These are phyloP conservation scores for Xylariaceae sp. DNA, from an alignment of 2,329 filamentous ascomycete species.

Conservation along the genomic window DNA sequence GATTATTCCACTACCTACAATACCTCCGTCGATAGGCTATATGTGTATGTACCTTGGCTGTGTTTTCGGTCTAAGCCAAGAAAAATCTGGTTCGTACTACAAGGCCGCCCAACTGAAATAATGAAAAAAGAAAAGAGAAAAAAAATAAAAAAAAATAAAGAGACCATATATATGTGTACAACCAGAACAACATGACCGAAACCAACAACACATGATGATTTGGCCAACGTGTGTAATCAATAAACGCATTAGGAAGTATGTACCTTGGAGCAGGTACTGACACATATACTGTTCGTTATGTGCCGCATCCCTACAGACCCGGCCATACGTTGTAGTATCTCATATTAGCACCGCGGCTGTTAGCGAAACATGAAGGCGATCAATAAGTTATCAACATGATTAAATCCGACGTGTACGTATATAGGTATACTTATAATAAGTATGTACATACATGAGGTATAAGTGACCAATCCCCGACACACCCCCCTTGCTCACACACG, in stretches of 20 bases:
- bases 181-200: constrained; percentile 13
- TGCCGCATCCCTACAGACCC: background rate
- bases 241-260: background rate
- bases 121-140: no score
- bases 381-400: background rate
- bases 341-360: background rate
- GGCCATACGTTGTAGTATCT: background rate
- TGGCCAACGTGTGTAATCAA: constrained; percentile 1
- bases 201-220: constrained; percentile 19
- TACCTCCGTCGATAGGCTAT: no score
- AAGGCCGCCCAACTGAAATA: constrained; percentile 17
- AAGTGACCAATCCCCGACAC: background rate
- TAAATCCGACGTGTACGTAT: background rate
- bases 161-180: no score
- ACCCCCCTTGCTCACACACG: background rate
- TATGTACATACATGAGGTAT: background rate
- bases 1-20: no score
- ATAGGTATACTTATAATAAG: no score
- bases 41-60: background rate
- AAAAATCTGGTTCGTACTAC: constrained; percentile 11
- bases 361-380: background rate
- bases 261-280: background rate
- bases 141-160: no score
- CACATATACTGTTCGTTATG: background rate
- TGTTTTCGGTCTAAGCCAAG: constrained; percentile 16